Conservation (phyloP, 257 asterid species). For the Salvia hispanica region DNA sequence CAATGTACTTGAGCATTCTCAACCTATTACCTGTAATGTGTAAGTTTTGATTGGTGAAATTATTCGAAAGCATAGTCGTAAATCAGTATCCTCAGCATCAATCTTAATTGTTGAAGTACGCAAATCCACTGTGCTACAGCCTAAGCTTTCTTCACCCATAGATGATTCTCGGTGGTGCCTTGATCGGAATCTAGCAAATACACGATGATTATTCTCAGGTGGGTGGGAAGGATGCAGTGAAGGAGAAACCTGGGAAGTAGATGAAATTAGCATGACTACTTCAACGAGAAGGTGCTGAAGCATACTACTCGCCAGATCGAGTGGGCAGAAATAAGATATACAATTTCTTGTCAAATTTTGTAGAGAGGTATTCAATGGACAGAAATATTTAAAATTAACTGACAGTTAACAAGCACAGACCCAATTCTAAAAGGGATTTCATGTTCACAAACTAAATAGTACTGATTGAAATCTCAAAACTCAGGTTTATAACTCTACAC, state of each 20-base stretch:
- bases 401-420: slow-evolving; percentile 22
- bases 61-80: slow-evolving; percentile 92
- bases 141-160: slow-evolving; percentile 62
- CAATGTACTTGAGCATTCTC: slow-evolving; percentile 23
- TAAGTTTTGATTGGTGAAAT: slow-evolving; percentile 84
- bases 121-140: slow-evolving; percentile 81
- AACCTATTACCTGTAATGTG: slow-evolving; percentile 74
- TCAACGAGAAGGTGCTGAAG: slow-evolving; percentile 12
- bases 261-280: slow-evolving; percentile 28
- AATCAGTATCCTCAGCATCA: slow-evolving; percentile 92
- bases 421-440: slow-evolving; percentile 1
- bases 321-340: slow-evolving; percentile 1
- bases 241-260: slow-evolving; percentile 69
- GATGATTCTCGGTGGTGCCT: slow-evolving; percentile 63
- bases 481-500: slow-evolving; percentile 3
- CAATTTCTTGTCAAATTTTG: slow-evolving; percentile 23
- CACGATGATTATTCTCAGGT: slow-evolving; percentile 65
- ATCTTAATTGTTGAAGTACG: slow-evolving; percentile 85
- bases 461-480: slow-evolving; percentile 22
- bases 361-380: slow-evolving; percentile 13
- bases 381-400: slow-evolving; percentile 9
- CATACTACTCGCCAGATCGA: slow-evolving; percentile 9
- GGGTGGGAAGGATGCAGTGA: slow-evolving; percentile 51
- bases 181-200: slow-evolving; percentile 86
- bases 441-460: not conserved